Base-by-base conservation (phyloP, 345 rosid genomes). In the Limnanthes douglasii region DNA sequence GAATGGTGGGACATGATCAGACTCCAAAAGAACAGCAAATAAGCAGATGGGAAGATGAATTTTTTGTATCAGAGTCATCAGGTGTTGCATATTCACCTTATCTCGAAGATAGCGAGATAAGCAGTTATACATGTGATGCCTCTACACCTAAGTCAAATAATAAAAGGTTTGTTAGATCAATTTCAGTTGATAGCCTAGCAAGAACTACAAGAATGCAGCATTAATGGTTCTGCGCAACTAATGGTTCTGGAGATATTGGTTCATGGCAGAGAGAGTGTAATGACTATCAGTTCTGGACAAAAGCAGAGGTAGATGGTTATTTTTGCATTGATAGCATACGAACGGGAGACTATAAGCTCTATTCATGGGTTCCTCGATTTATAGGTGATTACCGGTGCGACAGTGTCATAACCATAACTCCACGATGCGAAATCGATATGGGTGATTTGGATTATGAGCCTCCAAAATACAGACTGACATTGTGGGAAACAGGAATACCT, bases 401-500 rank as follows among this genome's bases (percentile, higher is more conserved):
- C 4, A 1, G 2, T 2, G 20, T 21, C 4, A 20, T 71, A 39
- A 51, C 46, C 30, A 52, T 73, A 35, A 51, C 60, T 1, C 26
- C 51, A 63, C 83, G 90, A 70, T 53, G 61, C 54, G 62, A 48
- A 11, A 55, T 66, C 1, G 55, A 66, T 36, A 6, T 61, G 53
- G 77, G 72, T 17, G 50, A 68, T 17, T 42, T 70, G 11, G 51
- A 58, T 0, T 73, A 42, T 27, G 56, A 67, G 13, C 80, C 84
- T 27, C 71, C 63, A 15, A 61, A 84, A 45, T 48, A 65, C 5
- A 79, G 90, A 0, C 77, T 80, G 0, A 78, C 84, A 1, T 10
- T 73, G 55, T 78, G 84, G 90, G 90, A 78, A 59, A 78, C 74
- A 5, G 90, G 90, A 15, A 31, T 65, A 18, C 80, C 90, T 2